phyloP scores from a whole-genome alignment of 2,329 filamentous ascomycete species.

The Aspergillus nomiae region DNA sequence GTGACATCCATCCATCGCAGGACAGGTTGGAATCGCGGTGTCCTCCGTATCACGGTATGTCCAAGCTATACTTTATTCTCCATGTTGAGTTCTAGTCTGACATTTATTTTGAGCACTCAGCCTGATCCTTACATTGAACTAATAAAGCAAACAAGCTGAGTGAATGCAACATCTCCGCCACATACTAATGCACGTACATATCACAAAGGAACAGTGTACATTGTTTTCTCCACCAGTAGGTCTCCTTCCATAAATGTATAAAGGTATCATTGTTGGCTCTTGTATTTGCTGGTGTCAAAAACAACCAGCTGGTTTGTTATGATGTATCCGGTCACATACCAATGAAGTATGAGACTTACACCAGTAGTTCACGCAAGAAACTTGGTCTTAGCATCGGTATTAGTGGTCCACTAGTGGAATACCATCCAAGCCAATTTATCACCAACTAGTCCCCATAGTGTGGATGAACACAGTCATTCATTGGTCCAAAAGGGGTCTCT shows the following conservation, averaged over 20 bases:
- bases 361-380: conserved; percentile 56
- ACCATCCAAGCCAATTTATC: neutral
- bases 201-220: neutral
- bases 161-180: neutral
- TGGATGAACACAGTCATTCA: conserved; percentile 12
- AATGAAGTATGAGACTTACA: conserved; percentile 79
- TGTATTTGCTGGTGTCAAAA: conserved; percentile 32
- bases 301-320: conserved; percentile 81
- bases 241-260: neutral
- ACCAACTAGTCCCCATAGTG: conserved; percentile 65
- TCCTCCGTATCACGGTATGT: neutral
- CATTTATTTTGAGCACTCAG: neutral
- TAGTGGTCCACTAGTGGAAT: conserved; percentile 66
- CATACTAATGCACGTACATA: neutral
- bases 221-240: neutral
- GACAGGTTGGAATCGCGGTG: neutral
- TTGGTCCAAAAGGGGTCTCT: neutral
- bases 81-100: neutral
- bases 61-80: neutral
- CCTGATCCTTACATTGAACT: neutral
- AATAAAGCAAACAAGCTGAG: neutral
- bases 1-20: neutral
- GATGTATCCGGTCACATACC: conserved; percentile 94
- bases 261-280: neutral
- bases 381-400: conserved; percentile 83